Conservation (phyloP, 768 basidiomycete genomes). For the Obba rivulosa region DNA sequence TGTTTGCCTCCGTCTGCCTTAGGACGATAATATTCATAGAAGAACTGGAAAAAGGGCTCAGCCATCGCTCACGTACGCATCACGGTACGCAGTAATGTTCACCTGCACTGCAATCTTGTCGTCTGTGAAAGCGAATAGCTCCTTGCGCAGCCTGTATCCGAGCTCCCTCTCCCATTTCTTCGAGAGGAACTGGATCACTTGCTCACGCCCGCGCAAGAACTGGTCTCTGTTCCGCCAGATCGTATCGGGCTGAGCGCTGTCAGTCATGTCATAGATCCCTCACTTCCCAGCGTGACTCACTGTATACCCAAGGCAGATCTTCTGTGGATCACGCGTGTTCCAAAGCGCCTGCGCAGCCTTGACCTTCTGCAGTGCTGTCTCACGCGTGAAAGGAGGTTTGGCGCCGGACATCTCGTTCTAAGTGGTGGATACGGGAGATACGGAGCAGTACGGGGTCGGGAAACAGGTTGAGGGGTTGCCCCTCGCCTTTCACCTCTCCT, state of each 20-base stretch:
- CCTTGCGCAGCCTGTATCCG: conserved; percentile 46
- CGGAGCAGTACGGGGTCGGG: too few relatives aligned
- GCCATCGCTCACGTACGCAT: neutral
- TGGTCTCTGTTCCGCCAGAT: conserved; percentile 52
- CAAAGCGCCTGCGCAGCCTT: conserved; percentile 47
- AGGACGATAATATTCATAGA: conserved; percentile 43
- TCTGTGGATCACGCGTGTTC: conserved; percentile 35
- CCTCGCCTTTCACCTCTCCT: too few relatives aligned
- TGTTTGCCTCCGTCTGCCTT: conserved; percentile 27
- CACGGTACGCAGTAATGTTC: conserved; percentile 7
- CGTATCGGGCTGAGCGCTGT: conserved; percentile 27
- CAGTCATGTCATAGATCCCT: neutral
- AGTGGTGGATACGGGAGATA: too few relatives aligned
- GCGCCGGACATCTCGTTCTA: conserved; percentile 10
- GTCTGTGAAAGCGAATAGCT: conserved; percentile 47
- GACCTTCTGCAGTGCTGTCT: conserved; percentile 37
- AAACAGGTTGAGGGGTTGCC: too few relatives aligned
- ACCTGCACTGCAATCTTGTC: conserved; percentile 53
- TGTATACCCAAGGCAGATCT: conserved; percentile 44
- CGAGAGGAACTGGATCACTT: conserved; percentile 41
- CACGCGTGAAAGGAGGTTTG: conserved; percentile 26
- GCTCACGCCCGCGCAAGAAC: conserved; percentile 41
- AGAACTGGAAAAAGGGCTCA: conserved; percentile 25
- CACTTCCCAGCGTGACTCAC: conserved; percentile 11
- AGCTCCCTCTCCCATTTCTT: conserved; percentile 50